Evolutionary conservation across 139 green algal genomes (phyloP).

Genomic region (Dunaliella sp.): DNA sequence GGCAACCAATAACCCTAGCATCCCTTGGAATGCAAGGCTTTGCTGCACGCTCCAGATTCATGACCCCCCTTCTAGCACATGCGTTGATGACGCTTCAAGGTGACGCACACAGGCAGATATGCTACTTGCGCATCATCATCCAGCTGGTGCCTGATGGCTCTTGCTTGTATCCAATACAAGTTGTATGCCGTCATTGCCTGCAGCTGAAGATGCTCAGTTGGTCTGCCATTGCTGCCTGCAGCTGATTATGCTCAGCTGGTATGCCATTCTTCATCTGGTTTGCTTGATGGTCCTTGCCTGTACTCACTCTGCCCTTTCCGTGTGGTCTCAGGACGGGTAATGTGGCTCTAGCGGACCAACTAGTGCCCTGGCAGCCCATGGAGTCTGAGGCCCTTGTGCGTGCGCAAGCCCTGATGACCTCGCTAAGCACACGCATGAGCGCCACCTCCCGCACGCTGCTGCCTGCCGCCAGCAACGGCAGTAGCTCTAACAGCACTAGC

Average conservation of each 20-base stretch:
- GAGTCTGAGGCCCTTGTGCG: constrained; percentile 49
- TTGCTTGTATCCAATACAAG: too few relatives aligned
- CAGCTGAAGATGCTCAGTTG: constrained; percentile 48
- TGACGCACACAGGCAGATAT: too few relatives aligned
- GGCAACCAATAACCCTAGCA: too few relatives aligned
- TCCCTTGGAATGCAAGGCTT: too few relatives aligned
- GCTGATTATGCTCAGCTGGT: neutral
- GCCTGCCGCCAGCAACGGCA: constrained; percentile 4
- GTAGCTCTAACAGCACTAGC: constrained; percentile 1
- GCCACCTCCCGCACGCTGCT: neutral
- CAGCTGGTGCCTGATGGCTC: too few relatives aligned
- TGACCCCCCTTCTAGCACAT: too few relatives aligned
- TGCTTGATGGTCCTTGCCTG: neutral
- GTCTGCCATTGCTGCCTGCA: constrained; percentile 30
- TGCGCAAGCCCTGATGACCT: constrained; percentile 43
- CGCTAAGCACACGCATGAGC: constrained; percentile 9
- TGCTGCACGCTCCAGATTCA: too few relatives aligned
- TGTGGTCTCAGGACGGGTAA: constrained; percentile 31
- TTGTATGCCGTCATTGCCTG: too few relatives aligned
- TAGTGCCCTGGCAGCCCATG: constrained; percentile 56
- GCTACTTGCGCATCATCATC: too few relatives aligned
- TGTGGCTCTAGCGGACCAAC: constrained; percentile 33
- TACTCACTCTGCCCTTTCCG: neutral
- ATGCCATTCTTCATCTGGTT: too few relatives aligned
- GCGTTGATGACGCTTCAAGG: too few relatives aligned